Evolutionary conservation across 2,329 filamentous ascomycete genomes (phyloP).

Genomic region (Tolypocladium tropicale): DNA sequence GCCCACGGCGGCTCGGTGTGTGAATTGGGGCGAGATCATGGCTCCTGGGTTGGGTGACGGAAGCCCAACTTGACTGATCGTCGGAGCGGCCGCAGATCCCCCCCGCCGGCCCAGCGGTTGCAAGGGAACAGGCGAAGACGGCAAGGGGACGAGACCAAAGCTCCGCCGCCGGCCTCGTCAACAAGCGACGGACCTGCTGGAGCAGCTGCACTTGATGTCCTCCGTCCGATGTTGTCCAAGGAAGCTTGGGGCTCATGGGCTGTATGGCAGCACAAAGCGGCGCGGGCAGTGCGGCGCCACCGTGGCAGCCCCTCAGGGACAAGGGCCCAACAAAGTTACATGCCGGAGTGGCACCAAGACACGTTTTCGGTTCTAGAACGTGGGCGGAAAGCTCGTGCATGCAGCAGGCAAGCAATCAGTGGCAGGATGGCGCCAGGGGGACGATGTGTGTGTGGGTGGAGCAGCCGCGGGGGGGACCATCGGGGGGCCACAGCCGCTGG

Average conservation of each 20-base stretch:
- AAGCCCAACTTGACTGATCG: neutral
- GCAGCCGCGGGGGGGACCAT: neutral
- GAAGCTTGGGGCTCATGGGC: neutral
- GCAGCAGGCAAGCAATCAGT: too few species aligned
- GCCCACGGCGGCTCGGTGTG: neutral
- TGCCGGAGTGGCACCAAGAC: neutral
- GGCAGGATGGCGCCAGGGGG: neutral
- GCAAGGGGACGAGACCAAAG: neutral
- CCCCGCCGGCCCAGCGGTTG: neutral
- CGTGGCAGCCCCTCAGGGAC: neutral
- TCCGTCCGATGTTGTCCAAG: neutral
- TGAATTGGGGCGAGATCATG: neutral
- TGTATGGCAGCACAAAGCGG: neutral
- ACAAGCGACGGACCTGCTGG: neutral
- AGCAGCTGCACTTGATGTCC: neutral
- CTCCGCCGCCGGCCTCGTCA: neutral
- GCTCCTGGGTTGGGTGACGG: neutral
- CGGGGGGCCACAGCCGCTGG: too few species aligned
- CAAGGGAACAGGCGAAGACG: neutral
- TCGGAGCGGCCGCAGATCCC: neutral
- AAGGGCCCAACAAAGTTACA: neutral
- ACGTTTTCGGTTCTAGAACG: conserved; percentile 1
- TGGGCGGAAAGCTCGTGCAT: neutral
- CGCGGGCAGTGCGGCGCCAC: neutral
- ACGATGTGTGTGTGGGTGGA: neutral